Conservation (phyloP, 345 rosid species). For the Citrus hindsii region DNA sequence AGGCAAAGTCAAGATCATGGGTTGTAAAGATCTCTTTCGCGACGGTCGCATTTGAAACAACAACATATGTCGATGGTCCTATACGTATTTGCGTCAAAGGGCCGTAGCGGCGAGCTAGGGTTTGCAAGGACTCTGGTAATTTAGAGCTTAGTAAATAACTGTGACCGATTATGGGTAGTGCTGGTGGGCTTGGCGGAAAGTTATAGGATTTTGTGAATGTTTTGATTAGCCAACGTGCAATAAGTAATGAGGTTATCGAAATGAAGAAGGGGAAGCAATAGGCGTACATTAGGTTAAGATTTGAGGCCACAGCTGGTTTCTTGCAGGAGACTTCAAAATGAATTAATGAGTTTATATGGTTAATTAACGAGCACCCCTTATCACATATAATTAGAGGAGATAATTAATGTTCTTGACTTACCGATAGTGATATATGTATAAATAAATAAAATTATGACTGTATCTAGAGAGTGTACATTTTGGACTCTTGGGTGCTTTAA, state of each 20-base stretch:
- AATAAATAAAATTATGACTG: no score
- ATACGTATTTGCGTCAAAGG: constrained; percentile 51
- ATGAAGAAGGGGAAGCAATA: constrained; percentile 9
- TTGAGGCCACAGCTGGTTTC: background rate
- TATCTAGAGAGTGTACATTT: no score
- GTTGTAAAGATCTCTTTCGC: constrained; percentile 48
- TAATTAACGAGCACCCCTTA: background rate
- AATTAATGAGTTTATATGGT: background rate
- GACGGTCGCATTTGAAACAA: constrained; percentile 42
- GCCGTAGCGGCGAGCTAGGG: constrained; percentile 50
- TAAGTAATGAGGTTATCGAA: constrained; percentile 1
- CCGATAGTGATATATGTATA: no score
- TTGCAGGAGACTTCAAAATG: background rate
- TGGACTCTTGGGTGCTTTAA: no score
- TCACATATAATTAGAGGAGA: background rate
- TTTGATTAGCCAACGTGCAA: constrained; percentile 11
- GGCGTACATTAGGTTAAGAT: background rate
- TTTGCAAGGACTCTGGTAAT: constrained; percentile 47
- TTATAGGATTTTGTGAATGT: background rate
- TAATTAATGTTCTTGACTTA: no score
- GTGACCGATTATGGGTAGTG: constrained; percentile 49
- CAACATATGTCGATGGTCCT: constrained; percentile 33
- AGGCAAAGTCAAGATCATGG: constrained; percentile 50
- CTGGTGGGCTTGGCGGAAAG: constrained; percentile 40
- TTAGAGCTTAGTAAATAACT: constrained; percentile 39